Base-by-base conservation (phyloP, 768 basidiomycete genomes). In the Xerocomus spinulosus region DNA sequence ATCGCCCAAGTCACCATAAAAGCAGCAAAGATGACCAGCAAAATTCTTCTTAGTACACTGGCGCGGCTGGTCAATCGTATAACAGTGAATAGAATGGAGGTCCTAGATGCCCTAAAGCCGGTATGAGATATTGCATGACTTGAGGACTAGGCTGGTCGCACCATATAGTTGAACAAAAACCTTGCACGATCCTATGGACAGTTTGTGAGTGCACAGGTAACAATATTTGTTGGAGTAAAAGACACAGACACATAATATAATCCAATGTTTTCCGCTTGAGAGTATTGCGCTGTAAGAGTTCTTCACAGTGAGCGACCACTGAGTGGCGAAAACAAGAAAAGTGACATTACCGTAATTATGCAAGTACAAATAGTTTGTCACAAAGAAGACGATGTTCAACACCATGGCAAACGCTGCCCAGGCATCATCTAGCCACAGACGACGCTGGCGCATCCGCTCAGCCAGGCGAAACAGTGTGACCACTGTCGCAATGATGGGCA, bases 61-160 rank as follows among this genome's bases (percentile, higher is more conserved):
- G 40, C 20, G 2, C 17, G 23, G n/a, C 18, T 23, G 5, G 38
- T 26, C 4, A 47, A 7, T 25, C 46, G 38, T 24, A 47, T 20
- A 23, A 47, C 32, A 3, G 46, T 47, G 23, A 47, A 47, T 25
- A 47, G n/a, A 30, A 47, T 47, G 12, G 40, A 41, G 15, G 26
- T 41, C 40, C 40, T 41, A 26, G 40, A 41, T 5, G 40, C 40
- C 40, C 45, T 38, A 23, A 12, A 15, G 5, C n/a, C 12, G 24
- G 15, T 38, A 15, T 38, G 4, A 46, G 37, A 46, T 23, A 23
- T 12, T 17, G 10, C 28, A 23, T 3, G 29, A 21, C 2, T 30
- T 15, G 10, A 26, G 33, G 21, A 20, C 21, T 10, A 2, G 13
- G n/a, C n/a, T 24, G 12, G 38, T 33, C 36, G 17, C 17, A 47